Evolutionary conservation across 352 stramenopile genomes (phyloP), one percentile per base, ranked within the genome.

Genomic region (Phytophthora pinifolia): DNA sequence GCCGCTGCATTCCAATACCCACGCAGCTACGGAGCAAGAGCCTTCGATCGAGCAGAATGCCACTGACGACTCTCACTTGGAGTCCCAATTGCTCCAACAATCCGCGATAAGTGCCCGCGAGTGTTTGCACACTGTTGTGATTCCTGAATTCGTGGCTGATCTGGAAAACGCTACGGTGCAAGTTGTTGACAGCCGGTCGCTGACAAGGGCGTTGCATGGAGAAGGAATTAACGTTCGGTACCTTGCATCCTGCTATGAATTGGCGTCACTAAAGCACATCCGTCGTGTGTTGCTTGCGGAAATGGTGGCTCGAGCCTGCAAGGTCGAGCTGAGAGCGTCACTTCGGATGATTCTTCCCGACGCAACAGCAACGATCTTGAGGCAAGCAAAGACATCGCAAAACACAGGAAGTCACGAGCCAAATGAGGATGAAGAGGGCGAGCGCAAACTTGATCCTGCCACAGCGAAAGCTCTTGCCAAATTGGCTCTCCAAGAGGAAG

Each of bases 261-360:
- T 76, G 8, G 63, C 73, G 9, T 79, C 54, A 6, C 20, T 66
- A 3, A 70, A 75, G n/a, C 70, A 89, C 46, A 52, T 71, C 22
- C 74, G 68, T 20, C 65, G 65, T 14, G 38, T 74, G 2, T 69
- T 92, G 20, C 44, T 88, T 6, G 60, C 58, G 0, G 79, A 89
- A 34, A 88, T 89, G 71, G 32, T 92, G 10, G 79, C 75, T 20
- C 69, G 81, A 14, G 71, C 73, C 0, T 78, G 71, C 60, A 89
- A 92, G 53, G 49, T 69, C 9, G 72, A 84, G n/a, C 42, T 88
- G 0, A 59, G 62, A 17, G 58, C 39, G 2, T 70, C 69, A 18
- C 47, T 88, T 1, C 66, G 74, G n/a, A 25, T 33, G 1, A 49
- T 81, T 27, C 57, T 76, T 7, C 45, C 46, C 3, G 57, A 83